Percentiles rank a stretch among this genome's conserved stretches.
Evolutionary conservation across 768 basidiomycete genomes (phyloP).

Genomic region (Amyloporia xantha): DNA sequence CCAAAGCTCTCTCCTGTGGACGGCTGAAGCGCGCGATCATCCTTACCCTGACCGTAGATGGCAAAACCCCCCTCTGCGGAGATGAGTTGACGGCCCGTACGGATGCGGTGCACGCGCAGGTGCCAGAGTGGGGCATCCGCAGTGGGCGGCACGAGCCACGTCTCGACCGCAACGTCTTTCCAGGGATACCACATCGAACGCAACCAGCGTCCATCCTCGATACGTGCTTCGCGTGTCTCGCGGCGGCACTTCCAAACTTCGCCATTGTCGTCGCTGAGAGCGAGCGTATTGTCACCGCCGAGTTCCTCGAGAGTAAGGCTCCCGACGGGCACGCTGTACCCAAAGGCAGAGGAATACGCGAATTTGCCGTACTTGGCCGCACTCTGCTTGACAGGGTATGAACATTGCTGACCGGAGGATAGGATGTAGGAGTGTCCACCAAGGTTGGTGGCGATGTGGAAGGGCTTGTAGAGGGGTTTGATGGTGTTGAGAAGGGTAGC

Average conservation of each 20-base stretch:
- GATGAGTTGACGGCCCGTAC: conserved; percentile 40
- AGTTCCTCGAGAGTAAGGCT: conserved; percentile 64
- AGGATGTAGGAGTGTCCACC: conserved; percentile 65
- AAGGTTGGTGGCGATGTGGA: conserved; percentile 60
- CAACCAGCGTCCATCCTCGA: conserved; percentile 47
- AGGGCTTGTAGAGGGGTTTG: conserved; percentile 51
- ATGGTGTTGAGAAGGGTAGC: conserved; percentile 36
- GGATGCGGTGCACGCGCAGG: conserved; percentile 58
- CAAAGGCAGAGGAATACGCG: conserved; percentile 72
- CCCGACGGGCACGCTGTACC: conserved; percentile 62
- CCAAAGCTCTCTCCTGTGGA: conserved; percentile 34
- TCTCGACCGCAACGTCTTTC: conserved; percentile 66
- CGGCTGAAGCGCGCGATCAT: conserved; percentile 54
- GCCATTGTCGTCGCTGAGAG: conserved; percentile 61
- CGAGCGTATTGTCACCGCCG: conserved; percentile 64
- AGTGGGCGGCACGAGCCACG: conserved; percentile 65
- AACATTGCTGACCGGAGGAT: conserved; percentile 73
- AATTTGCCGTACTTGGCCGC: conserved; percentile 77
- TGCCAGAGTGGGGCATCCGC: conserved; percentile 58
- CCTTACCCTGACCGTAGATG: conserved; percentile 57
- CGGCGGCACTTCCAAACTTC: conserved; percentile 70
- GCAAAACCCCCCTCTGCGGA: conserved; percentile 69
- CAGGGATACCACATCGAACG: conserved; percentile 72
- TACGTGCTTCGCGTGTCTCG: conserved; percentile 52
- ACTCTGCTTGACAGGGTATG: conserved; percentile 72